Evolutionary conservation across 768 basidiomycete genomes (phyloP).

Genomic region (Gloeopeniophorella convolvens): DNA sequence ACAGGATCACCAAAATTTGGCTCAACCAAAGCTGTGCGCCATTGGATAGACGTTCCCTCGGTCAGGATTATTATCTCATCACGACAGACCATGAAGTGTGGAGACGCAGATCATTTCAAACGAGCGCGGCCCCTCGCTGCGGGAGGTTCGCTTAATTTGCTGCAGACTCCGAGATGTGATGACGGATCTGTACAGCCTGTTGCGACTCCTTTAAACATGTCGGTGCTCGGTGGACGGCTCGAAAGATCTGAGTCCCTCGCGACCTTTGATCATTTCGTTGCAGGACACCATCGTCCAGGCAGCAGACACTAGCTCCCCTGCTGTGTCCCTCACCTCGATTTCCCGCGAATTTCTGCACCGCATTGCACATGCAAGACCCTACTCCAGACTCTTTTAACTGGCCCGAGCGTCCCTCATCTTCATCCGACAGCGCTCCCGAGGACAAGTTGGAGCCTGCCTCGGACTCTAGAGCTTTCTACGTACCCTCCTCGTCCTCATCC

Average conservation of each 20-base stretch:
- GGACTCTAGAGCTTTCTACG: conserved; percentile 37
- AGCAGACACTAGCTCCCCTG: conserved; percentile 19
- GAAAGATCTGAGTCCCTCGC: conserved; percentile 29
- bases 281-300: conserved; percentile 24
- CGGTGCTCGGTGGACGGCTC: conserved; percentile 16
- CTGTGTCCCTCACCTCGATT: conserved; percentile 15
- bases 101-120: conserved; percentile 19
- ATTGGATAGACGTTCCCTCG: conserved; percentile 11
- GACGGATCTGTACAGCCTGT: conserved; percentile 24
- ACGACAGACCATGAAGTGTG: conserved; percentile 12
- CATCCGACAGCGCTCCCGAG: conserved; percentile 22
- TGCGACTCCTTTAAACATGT: conserved; percentile 22
- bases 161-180: conserved; percentile 19
- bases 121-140: conserved; percentile 11
- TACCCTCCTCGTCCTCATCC: conserved; percentile 33
- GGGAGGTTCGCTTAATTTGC: conserved; percentile 23
- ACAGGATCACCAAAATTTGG: conserved; percentile 2
- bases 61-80: conserved; percentile 13
- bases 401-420: conserved; percentile 21
- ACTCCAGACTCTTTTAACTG: conserved; percentile 29
- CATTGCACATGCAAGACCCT: conserved; percentile 25
- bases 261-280: conserved; percentile 30
- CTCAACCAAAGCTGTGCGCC: conserved; percentile 10
- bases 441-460: conserved; percentile 11
- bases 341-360: conserved; percentile 21